Evolutionary conservation across 2,329 filamentous ascomycete species (phyloP).

Genomic region (Fusarium chaquense): DNA sequence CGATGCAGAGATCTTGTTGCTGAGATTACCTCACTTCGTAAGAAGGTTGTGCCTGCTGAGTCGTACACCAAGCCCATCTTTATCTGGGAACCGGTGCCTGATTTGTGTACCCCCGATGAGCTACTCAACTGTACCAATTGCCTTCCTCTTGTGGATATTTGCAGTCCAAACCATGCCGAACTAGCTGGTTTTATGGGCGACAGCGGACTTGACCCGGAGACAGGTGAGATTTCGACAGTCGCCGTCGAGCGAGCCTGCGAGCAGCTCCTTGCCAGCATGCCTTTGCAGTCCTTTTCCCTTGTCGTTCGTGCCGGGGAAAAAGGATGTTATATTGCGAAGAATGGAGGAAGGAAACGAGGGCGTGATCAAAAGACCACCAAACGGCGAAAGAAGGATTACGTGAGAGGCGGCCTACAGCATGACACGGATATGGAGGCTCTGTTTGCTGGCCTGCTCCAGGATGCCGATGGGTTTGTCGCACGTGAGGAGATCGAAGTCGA

Average conservation of each 20-base stretch:
- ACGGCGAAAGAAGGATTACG: constrained; percentile 58
- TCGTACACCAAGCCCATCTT: constrained; percentile 73
- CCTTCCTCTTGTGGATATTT: constrained; percentile 71
- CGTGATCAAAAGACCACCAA: constrained; percentile 46
- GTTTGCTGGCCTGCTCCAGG: constrained; percentile 69
- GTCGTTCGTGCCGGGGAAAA: constrained; percentile 78
- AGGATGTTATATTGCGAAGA: constrained; percentile 75
- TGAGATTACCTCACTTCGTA: constrained; percentile 73
- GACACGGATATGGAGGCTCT: constrained; percentile 74
- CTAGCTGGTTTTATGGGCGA: constrained; percentile 86
- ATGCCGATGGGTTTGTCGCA: constrained; percentile 64
- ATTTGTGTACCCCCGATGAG: constrained; percentile 80
- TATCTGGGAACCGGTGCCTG: constrained; percentile 96
- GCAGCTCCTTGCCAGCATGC: constrained; percentile 73
- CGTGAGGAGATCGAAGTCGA: constrained; percentile 72
- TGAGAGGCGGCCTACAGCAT: constrained; percentile 65
- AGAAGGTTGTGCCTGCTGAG: constrained; percentile 52
- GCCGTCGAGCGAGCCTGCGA: constrained; percentile 71
- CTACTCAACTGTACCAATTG: constrained; percentile 73
- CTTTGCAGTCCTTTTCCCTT: constrained; percentile 72
- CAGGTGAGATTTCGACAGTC: constrained; percentile 64
- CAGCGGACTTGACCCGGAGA: constrained; percentile 64
- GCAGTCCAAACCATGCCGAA: constrained; percentile 87
- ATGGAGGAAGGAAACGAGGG: constrained; percentile 65
- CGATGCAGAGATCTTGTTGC: constrained; percentile 82